Evolutionary conservation across 179 eudicot species (phyloP), one percentile per base, ranked within the genome.

Genomic region (Silene noctiflora): DNA sequence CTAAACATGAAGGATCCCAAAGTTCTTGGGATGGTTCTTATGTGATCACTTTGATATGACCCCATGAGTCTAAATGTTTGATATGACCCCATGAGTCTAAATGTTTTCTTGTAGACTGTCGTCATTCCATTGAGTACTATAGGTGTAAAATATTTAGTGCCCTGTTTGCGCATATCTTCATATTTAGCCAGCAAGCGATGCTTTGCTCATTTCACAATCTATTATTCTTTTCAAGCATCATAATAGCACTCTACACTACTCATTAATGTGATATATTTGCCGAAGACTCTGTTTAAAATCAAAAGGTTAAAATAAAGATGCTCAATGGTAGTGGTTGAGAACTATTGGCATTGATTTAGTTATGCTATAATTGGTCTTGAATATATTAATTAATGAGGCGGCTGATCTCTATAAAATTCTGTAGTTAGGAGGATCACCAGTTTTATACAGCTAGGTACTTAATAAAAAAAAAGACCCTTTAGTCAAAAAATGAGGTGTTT

Each of bases 171-270:
- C 13, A 39, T 68, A 68, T 68, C 71, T 16, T 39, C 20, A 10
- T 10, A 33, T 20, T 39, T 46, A 21, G 56, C 24, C 31, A 22
- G 20, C 25, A 22, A 21, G 58, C 2, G 29, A 22, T 69, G 31
- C 33, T 44, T 69, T 44, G 27, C 72, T 44, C 1, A 14, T 69
- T 21, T 22, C 72, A 46, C 16, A 21, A 44, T 44, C 72, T 69
- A 42, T 44, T 67, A 69, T 69, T 5, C 72, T 21, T 21, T 69
- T 46, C 48, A 44, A 69, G 29, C 31, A 44, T 69, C 58, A 69
- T 46, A 69, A 22, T 39, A 4, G n/a, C n/a, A 44, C 59, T 69
- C 46, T 69, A 13, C n/a, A 63, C 46, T 66, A 29, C 21, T 16
- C 21, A 66, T 33, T 66, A 29, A 17, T 44, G 31, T 69, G 1